These are phyloP conservation scores for Gossypium laxum DNA, from an alignment of 441 rosid genomes.

Conservation along the genomic window DNA sequence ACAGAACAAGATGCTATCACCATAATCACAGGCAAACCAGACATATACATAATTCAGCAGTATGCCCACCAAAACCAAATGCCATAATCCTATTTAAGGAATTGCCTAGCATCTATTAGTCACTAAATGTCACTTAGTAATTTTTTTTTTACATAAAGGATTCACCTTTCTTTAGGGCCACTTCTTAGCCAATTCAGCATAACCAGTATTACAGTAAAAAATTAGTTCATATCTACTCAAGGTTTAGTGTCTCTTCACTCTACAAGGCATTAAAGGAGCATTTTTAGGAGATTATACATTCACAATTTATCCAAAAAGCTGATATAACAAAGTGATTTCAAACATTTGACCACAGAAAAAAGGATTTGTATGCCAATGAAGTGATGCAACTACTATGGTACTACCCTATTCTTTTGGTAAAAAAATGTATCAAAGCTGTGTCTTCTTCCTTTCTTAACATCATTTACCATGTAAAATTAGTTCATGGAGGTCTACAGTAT, in stretches of 20 bases:
- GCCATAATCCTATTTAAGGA: not conserved
- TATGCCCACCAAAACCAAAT: conserved; percentile 1
- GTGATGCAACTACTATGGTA: not conserved
- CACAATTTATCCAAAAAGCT: not conserved
- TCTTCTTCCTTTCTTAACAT: not conserved
- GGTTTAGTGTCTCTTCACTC: not conserved
- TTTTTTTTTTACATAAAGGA: not conserved
- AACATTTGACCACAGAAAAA: not conserved
- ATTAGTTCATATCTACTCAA: not conserved
- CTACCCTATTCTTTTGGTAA: not conserved
- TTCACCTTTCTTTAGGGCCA: not conserved
- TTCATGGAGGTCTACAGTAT: not conserved
- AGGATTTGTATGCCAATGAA: not conserved
- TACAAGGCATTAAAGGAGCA: conserved; percentile 3
- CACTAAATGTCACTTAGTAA: not conserved
- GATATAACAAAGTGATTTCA: not conserved
- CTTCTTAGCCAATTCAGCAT: not conserved
- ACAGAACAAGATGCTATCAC: conserved; percentile 1
- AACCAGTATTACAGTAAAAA: not conserved
- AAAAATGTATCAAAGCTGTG: not conserved
- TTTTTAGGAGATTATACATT: not conserved
- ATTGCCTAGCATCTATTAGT: not conserved
- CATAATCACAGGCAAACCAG: conserved; percentile 2
- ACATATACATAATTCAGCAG: not conserved
- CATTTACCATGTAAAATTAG: not conserved